Base-by-base conservation (phyloP, 2,329 filamentous ascomycete genomes). In the Chaetomiaceae sp. region DNA sequence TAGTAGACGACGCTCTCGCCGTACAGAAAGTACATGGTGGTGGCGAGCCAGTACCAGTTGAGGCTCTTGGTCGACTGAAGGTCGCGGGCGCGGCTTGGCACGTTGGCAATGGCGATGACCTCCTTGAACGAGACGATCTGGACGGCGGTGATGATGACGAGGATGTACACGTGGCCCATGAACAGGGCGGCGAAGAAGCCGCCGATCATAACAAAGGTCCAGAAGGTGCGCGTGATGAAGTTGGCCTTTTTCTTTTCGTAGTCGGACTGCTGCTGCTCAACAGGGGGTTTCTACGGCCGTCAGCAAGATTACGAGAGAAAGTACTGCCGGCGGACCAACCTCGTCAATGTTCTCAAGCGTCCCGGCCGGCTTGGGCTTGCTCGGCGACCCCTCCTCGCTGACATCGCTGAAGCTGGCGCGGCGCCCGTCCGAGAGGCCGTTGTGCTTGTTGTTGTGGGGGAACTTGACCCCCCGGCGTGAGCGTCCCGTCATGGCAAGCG, bases 1-100 rank as follows among this genome's bases (percentile, higher is more conserved):
- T 99, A 99, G 76, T 99, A 99, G 66, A 99, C 96, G 67, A 99
- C 92, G 65, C 90, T 96, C 75, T 99, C 94, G 67, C 94, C 94
- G 69, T 99, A 99, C 47, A 99, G 79, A 65, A 96, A 99, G 78
- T 99, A 99, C 92, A 99, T 97, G 63, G 92, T 96, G 23, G 89
- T 90, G n/a, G 91, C 94, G 50, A 99, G 80, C 77, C 95, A 99
- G 72, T 99, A 99, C 94, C 94, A 99, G 73, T 97, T 97, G 64
- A 99, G 77, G 62, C 89, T 91, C 77, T 96, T 96, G 61, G 92
- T 96, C 64, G 95, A 95, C 55, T 88, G 88, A 57, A 99, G 79
- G 68, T 92, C 90, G 66, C 92, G 87, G 59, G 91, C 91, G 66
- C 88, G 85, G 70, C 89, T 95, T 50, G 94, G 91, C 7, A 97